Evolutionary conservation across 2,329 filamentous ascomycete genomes (phyloP).

Genomic region (Sporothrix luriei): DNA sequence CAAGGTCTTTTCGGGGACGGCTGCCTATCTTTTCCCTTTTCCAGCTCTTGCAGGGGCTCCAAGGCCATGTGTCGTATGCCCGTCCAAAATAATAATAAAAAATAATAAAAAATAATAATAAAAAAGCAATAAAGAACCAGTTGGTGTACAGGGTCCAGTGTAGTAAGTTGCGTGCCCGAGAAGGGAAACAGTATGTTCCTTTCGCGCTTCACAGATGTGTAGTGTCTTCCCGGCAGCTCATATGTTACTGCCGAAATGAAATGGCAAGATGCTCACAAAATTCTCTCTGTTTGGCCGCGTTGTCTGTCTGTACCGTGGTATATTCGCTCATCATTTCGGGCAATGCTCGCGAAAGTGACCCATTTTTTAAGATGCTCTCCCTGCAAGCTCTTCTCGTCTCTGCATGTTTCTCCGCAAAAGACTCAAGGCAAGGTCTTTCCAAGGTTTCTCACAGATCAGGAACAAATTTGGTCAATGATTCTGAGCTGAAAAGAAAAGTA

Average conservation of each 20-base stretch:
- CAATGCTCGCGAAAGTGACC: not conserved
- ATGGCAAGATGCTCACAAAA: no score
- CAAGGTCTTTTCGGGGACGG: not conserved
- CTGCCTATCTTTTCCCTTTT: conserved; percentile 24
- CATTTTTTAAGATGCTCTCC: conserved; percentile 17
- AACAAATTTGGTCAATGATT: not conserved
- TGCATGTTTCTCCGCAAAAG: conserved; percentile 19
- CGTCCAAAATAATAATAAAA: not conserved
- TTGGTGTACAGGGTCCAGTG: not conserved
- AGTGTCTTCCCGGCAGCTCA: not conserved
- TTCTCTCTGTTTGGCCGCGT: not conserved
- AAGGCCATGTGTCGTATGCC: conserved; percentile 18
- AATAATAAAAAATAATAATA: no score
- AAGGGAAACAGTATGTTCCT: not conserved
- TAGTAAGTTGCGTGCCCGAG: no score
- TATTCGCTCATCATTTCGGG: not conserved
- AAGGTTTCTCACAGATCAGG: not conserved
- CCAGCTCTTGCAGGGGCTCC: conserved; percentile 5
- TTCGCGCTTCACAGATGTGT: no score
- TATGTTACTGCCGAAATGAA: conserved; percentile 8
- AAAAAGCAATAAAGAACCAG: no score
- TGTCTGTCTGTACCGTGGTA: conserved; percentile 14
- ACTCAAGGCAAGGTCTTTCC: not conserved
- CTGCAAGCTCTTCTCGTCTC: conserved; percentile 15
- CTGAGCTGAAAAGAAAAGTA: not conserved